These are phyloP conservation scores for Mortierella sp. DNA, from an alignment of 371 early-diverging fungal species.

Conservation along the genomic window DNA sequence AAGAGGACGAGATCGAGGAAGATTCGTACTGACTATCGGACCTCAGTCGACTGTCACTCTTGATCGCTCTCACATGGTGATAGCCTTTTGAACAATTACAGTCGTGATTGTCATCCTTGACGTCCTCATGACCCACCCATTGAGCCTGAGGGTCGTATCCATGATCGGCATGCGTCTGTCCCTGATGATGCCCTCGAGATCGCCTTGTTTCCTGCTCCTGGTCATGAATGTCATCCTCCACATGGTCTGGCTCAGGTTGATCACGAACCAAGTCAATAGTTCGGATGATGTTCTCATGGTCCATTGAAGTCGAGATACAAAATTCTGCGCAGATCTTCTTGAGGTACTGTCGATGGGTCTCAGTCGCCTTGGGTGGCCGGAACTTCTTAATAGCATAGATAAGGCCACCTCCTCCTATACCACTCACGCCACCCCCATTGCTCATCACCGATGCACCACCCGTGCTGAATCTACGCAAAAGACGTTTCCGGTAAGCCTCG, in stretches of 20 bases:
- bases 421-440: background rate
- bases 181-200: background rate
- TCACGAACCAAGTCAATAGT: slow-evolving; percentile 78
- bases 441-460: slow-evolving; percentile 5
- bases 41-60: slow-evolving; percentile 62
- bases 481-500: slow-evolving; percentile 40
- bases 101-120: slow-evolving; percentile 12
- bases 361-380: slow-evolving; percentile 70
- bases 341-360: slow-evolving; percentile 78
- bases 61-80: slow-evolving; percentile 12
- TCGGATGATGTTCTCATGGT: slow-evolving; percentile 74
- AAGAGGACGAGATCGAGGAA: background rate
- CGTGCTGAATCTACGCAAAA: slow-evolving; percentile 29
- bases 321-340: slow-evolving; percentile 76
- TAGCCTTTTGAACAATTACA: slow-evolving; percentile 22
- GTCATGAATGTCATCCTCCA: slow-evolving; percentile 13
- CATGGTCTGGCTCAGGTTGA: slow-evolving; percentile 37
- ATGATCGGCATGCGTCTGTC: background rate
- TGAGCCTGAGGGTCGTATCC: too few relatives aligned
- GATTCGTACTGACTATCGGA: slow-evolving; percentile 54
- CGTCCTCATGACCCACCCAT: too few relatives aligned
- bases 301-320: slow-evolving; percentile 72
- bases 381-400: slow-evolving; percentile 87
- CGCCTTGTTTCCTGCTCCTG: background rate
- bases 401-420: slow-evolving; percentile 32